Conservation (phyloP, 2,329 filamentous ascomycete species). For the Xylariales sp. region DNA sequence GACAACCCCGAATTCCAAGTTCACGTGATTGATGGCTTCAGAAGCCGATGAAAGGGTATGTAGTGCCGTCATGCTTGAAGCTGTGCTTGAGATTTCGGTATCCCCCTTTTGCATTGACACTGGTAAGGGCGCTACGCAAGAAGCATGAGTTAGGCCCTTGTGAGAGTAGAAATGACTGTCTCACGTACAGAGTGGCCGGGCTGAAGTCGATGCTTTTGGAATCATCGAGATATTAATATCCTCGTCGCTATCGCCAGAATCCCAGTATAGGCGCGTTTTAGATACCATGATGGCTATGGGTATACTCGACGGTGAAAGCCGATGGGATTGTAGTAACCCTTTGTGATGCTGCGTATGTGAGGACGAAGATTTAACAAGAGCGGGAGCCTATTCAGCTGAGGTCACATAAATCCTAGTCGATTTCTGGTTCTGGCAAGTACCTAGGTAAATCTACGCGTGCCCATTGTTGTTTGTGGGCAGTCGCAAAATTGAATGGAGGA, state of each 20-base stretch:
- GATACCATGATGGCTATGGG: constrained; percentile 12
- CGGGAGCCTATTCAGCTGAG: no score
- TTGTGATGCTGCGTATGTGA: background rate
- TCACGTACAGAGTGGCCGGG: constrained; percentile 1
- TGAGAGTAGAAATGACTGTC: background rate
- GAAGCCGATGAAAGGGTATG: background rate
- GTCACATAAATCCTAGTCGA: no score
- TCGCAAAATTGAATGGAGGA: background rate
- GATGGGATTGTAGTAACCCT: background rate
- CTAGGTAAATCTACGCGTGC: no score
- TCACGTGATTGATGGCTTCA: constrained; percentile 21
- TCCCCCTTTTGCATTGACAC: background rate
- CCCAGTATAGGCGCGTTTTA: constrained; percentile 11
- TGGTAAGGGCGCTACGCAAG: background rate
- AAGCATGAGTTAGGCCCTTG: background rate
- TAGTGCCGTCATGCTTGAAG: background rate
- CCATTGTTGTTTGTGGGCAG: background rate
- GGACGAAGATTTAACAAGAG: background rate
- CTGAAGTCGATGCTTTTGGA: background rate
- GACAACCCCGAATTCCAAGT: constrained; percentile 46
- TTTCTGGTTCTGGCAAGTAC: no score
- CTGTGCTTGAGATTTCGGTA: background rate
- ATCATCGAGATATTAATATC: constrained; percentile 30
- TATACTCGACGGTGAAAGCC: background rate
- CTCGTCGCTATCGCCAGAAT: constrained; percentile 21